These are phyloP conservation scores for Nelumbo lutea DNA, from an alignment of 164 flowering plant genomes.

Conservation along the genomic window DNA sequence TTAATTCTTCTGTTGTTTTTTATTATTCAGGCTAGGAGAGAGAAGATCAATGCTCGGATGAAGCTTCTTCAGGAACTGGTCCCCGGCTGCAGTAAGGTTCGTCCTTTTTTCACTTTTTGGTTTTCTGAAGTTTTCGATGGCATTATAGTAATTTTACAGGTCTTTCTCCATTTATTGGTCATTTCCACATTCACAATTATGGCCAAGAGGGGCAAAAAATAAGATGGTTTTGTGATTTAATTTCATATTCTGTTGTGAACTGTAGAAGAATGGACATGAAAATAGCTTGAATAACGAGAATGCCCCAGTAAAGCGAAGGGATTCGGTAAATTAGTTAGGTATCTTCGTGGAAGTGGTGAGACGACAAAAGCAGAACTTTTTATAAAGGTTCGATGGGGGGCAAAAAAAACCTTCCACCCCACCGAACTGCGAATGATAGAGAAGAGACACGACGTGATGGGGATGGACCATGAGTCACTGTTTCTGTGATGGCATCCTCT, in stretches of 20 bases:
- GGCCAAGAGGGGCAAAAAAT: too few relatives aligned
- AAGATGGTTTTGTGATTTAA: too few relatives aligned
- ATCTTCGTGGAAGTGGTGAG: not conserved
- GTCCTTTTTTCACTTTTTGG: not conserved
- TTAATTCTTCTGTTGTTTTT: not conserved
- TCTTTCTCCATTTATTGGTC: not conserved
- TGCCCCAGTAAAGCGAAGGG: not conserved
- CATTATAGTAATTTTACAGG: not conserved
- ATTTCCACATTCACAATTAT: not conserved
- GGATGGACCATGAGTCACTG: not conserved
- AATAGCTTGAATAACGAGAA: not conserved
- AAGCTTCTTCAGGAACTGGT: conserved; percentile 90
- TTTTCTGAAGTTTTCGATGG: not conserved
- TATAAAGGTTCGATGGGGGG: not conserved
- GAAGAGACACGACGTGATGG: not conserved
- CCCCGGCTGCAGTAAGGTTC: conserved; percentile 92
- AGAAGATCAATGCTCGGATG: conserved; percentile 93
- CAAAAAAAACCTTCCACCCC: not conserved
- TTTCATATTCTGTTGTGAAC: too few relatives aligned
- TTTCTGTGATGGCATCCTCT: not conserved
- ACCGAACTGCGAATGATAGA: not conserved
- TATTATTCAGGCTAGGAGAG: conserved; percentile 76
- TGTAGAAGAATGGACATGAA: too few relatives aligned
- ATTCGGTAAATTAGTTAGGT: not conserved
- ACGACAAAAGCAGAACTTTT: not conserved